A percentile compares a stretch with the other conserved stretches of the same genome.
phyloP scores from a whole-genome alignment of 176 grass and related monocot genomes.

The Dendrocalamus sinicus region DNA sequence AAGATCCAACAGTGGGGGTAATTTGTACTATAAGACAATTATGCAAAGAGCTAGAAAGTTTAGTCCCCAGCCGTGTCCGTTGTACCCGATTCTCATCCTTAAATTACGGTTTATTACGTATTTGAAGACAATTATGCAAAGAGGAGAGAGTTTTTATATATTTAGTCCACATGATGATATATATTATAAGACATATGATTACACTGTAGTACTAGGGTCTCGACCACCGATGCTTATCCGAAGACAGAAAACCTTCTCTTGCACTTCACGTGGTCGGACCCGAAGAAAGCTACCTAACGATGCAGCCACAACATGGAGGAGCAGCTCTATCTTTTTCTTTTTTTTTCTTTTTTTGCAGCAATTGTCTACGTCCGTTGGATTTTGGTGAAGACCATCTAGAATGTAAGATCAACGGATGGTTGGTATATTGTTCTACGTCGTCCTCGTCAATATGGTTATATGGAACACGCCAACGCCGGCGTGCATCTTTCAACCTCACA shows the following conservation, averaged over 20 bases:
- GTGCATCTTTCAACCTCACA: neutral
- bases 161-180: too few species aligned
- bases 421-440: neutral
- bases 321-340: too few species aligned
- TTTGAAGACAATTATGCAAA: neutral
- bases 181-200: neutral
- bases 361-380: neutral
- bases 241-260: conserved; percentile 21
- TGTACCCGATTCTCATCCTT: neutral
- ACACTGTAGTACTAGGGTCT: neutral
- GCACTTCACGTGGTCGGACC: conserved; percentile 24
- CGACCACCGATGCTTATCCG: neutral
- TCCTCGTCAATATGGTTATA: neutral
- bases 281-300: conserved; percentile 30
- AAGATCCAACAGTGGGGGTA: neutral
- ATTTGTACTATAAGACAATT: conserved; percentile 36
- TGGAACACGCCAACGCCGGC: neutral
- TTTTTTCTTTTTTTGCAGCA: neutral
- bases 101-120: neutral
- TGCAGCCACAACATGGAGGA: neutral
- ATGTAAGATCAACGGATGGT: neutral
- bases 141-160: too few species aligned
- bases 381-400: neutral
- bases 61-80: neutral
- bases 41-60: neutral